Percentiles rank a stretch among this genome's conserved stretches.
These are phyloP conservation scores for Apiosordaria backusii DNA, from an alignment of 495 filamentous ascomycete genomes.

Conservation along the genomic window DNA sequence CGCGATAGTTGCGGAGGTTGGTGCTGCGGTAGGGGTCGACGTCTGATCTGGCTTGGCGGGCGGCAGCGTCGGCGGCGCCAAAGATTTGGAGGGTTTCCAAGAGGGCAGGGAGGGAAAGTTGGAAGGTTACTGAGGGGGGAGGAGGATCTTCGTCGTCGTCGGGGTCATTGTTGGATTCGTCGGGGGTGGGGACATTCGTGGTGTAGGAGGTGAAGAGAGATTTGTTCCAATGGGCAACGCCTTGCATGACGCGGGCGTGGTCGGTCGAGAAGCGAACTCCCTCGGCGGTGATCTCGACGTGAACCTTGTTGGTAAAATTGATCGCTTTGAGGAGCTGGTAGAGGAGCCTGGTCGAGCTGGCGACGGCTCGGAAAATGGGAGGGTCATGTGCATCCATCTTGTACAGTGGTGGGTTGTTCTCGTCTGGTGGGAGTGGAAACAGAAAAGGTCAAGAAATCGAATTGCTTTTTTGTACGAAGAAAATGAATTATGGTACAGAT, in stretches of 20 bases:
- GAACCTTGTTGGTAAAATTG: slow-evolving; percentile 72
- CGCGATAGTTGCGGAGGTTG: slow-evolving; percentile 52
- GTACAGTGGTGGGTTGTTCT: too few species aligned
- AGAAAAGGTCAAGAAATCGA: slow-evolving; percentile 9
- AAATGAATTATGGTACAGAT: slow-evolving; percentile 41
- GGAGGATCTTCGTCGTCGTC: slow-evolving; percentile 35
- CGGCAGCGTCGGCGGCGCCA: slow-evolving; percentile 64
- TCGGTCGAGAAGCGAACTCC: slow-evolving; percentile 85
- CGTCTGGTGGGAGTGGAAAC: neutral
- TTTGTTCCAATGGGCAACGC: slow-evolving; percentile 69
- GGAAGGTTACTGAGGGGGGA: slow-evolving; percentile 55
- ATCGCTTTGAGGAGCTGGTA: slow-evolving; percentile 88
- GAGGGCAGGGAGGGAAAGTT: slow-evolving; percentile 79
- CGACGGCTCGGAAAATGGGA: slow-evolving; percentile 76
- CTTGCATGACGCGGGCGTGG: slow-evolving; percentile 80
- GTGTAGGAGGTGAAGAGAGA: slow-evolving; percentile 81
- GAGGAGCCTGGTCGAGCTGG: slow-evolving; percentile 81
- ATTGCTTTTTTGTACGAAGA: slow-evolving; percentile 21
- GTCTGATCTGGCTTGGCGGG: slow-evolving; percentile 51
- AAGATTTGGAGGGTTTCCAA: slow-evolving; percentile 96
- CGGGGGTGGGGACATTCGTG: slow-evolving; percentile 42
- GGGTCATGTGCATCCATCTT: slow-evolving; percentile 18
- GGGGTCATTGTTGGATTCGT: neutral
- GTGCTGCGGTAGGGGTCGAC: slow-evolving; percentile 47
- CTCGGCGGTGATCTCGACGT: slow-evolving; percentile 76